Conservation (phyloP, 176 grass and related monocot species). For the Musa beccarii region DNA sequence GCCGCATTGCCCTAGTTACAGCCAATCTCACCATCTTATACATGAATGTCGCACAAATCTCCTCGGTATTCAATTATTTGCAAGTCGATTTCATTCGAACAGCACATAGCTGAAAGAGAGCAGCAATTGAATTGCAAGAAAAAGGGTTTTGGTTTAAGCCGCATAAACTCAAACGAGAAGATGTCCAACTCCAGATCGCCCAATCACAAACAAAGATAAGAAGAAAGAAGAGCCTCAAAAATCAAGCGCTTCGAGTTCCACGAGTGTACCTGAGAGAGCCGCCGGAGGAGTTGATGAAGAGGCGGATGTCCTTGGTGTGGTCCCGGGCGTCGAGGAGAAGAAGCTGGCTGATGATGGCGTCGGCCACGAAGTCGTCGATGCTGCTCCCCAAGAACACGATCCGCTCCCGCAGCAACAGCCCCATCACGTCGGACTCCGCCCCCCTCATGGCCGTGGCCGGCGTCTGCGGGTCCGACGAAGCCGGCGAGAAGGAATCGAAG, state of each 20-base stretch:
- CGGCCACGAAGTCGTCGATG: conserved; percentile 86
- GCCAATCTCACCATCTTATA: too few relatives aligned
- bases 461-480: conserved; percentile 1
- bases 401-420: conserved; percentile 63
- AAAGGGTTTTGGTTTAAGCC: background rate
- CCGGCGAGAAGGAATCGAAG: background rate
- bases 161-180: background rate
- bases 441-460: conserved; percentile 30
- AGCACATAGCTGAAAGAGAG: background rate
- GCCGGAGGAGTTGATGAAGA: conserved; percentile 79
- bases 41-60: too few relatives aligned
- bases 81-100: background rate
- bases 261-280: conserved; percentile 50
- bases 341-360: conserved; percentile 75
- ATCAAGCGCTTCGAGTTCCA: background rate
- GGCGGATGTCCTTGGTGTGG: conserved; percentile 56
- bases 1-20: too few relatives aligned
- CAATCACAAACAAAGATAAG: background rate
- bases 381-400: conserved; percentile 82
- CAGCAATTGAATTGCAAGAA: background rate
- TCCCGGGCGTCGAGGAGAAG: conserved; percentile 84
- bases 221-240: background rate
- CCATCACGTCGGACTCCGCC: conserved; percentile 38
- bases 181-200: background rate
- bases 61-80: background rate